Evolutionary conservation across 2,329 filamentous ascomycete species (phyloP).

Genomic region (Sphaerulina populicola): DNA sequence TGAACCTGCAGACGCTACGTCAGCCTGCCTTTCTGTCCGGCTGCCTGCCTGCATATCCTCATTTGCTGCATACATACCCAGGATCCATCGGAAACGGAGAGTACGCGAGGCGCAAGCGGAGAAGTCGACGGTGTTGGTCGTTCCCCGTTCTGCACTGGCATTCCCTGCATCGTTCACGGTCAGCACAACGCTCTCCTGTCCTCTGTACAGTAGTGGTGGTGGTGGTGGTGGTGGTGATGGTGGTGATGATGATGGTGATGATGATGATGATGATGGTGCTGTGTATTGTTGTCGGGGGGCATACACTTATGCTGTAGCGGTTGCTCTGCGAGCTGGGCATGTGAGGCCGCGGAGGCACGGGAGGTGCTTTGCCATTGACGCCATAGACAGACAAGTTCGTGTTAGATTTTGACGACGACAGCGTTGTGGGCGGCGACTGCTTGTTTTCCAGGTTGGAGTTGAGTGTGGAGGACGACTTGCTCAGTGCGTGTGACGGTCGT

Average conservation of each 20-base stretch:
- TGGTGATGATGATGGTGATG: too few relatives aligned
- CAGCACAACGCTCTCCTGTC: neutral
- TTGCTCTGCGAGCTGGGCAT: constrained; percentile 36
- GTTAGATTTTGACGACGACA: constrained; percentile 51
- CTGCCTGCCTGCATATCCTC: neutral
- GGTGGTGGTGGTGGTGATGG: too few relatives aligned
- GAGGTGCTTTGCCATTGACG: constrained; percentile 42
- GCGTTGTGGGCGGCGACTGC: constrained; percentile 65
- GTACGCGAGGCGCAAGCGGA: constrained; percentile 69
- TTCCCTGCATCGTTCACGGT: constrained; percentile 13
- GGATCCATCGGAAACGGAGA: constrained; percentile 70
- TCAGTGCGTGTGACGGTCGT: constrained; percentile 28
- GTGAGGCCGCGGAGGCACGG: constrained; percentile 29
- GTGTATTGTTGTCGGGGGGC: constrained; percentile 1
- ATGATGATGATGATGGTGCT: too few relatives aligned
- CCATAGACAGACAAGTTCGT: constrained; percentile 50
- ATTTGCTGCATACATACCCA: constrained; percentile 59
- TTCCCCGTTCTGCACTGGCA: constrained; percentile 22
- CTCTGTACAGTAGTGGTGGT: neutral
- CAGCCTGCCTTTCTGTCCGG: neutral
- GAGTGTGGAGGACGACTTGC: constrained; percentile 54
- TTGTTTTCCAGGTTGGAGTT: constrained; percentile 53
- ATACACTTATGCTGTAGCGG: constrained; percentile 50
- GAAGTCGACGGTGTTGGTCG: constrained; percentile 46
- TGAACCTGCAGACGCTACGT: constrained; percentile 57